Base-by-base conservation (phyloP, 305 asterid species). In the Lippia alba region DNA sequence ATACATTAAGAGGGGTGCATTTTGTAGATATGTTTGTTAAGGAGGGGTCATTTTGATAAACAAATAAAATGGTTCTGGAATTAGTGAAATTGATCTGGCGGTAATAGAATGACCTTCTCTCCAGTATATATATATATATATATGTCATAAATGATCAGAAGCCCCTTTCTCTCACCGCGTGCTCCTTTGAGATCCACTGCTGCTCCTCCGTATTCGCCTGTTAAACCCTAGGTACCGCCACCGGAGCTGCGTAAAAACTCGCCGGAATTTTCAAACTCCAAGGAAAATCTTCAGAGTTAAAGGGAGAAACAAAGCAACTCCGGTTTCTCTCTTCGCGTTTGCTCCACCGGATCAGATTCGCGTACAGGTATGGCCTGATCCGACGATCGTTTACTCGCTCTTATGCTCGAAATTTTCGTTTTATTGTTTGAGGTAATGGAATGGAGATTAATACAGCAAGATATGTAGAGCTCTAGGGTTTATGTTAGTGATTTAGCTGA, bases 341-440 rank as follows among this genome's bases (percentile, higher is more conserved):
- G 57, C 46, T 71, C 69, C 44, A 34, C 54, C 71, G 70, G 73
- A 77, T 67, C 77, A 56, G 72, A 58, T 70, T 66, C 57, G 67
- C 57, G 17, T 74, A 59, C 82, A 77, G 85, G 82, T 77, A 74
- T 34, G 44, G 63, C 58, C 68, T 62, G 73, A 79, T 79, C 76
- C 73, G 16, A 72, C 63, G 64, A 68, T 74, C 69, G 17, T 56
- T 32, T 18, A 7, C 44, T 55, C 18, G 15, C 8, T 44, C 49
- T 46, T 58, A 64, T 60, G 30, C 32, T 76, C 32, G 67, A 56
- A 60, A 65, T 12, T 5, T 56, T 5, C 45, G 12, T 53, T n/a
- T 18, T 61, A 14, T 3, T n/a, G 5, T 9, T 45, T 53, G 9
- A 59, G 63, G 45, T 57, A 67, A 45, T 61, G 50, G 36, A 11